Base-by-base conservation (phyloP, 2,329 filamentous ascomycete species). In the Aspergillus ochraceoroseus region DNA sequence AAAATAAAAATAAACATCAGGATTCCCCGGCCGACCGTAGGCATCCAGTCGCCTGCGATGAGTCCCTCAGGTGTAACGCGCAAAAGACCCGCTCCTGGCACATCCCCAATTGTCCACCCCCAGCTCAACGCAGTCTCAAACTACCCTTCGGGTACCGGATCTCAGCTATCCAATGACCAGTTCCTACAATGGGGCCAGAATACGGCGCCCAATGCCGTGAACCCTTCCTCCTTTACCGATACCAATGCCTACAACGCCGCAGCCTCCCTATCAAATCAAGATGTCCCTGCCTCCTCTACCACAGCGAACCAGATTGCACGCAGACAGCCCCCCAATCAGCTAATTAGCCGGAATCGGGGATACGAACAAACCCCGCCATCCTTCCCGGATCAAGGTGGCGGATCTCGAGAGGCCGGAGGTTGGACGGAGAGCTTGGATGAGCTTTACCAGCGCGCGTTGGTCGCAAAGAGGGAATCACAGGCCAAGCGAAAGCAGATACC, bases 401-500 rank as follows among this genome's bases (percentile, higher is more conserved):
- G 46, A 4, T 41, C 39, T 20, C 56, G 58, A 14, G 55, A 60
- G 52, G 57, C 55, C 26, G 62, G 56, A 68, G 73, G 52, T 43
- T 72, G 65, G 64, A 63, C 52, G 44, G 71, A 94, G 51, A 87
- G 81, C 51, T 75, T 94, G 44, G 84, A 89, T 47, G 74, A 85
- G 39, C 68, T 95, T 46, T 87, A 94, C 59, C 80, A 84, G 60
- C 81, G 81, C 65, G 89, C 88, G 14, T 75, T 83, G 49, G 72
- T 84, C 47, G 88, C 88, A 6, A 95, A 94, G 70, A 80, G 83
- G 59, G 92, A 96, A 43, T 83, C 89, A 0, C 85, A 89, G 61
- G 77, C 83, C 11, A 96, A 95, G 66, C 76, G 89, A 56, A 96
- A 96, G 66, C 86, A 94, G 58, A 96, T 98, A 7, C 90, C 92